Conservation (phyloP, 108 stramenopile genomes). For the Discostella pseudostelligera region DNA sequence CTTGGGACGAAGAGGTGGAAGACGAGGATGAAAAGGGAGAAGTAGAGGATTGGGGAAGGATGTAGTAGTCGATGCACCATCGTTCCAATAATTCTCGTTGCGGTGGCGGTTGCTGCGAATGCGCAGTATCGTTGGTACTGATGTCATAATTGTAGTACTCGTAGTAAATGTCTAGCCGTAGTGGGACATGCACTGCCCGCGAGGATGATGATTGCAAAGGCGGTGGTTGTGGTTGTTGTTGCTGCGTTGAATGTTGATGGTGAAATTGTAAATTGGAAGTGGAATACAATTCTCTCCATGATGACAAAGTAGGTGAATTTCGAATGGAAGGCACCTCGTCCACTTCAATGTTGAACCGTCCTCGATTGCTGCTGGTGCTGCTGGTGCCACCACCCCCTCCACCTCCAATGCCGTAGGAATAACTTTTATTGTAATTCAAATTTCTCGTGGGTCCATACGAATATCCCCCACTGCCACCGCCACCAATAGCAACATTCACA, state of each 20-base stretch:
- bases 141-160: constrained; percentile 49
- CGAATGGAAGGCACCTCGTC: constrained; percentile 49
- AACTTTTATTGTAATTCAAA: neutral
- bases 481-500: neutral
- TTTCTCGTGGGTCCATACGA: neutral
- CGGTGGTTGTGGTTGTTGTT: neutral
- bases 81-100: constrained; percentile 75
- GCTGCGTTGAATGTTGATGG: neutral
- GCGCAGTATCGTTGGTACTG: constrained; percentile 7
- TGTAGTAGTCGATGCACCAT: constrained; percentile 81
- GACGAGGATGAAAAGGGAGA: constrained; percentile 9
- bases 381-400: constrained; percentile 1
- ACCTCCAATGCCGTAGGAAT: neutral
- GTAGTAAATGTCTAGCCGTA: constrained; percentile 86
- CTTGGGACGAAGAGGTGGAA: constrained; percentile 12
- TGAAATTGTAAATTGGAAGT: neutral
- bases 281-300: constrained; percentile 15
- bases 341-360: constrained; percentile 74
- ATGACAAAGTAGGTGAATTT: neutral
- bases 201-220: constrained; percentile 39
- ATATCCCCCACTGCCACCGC: neutral
- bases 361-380: constrained; percentile 20
- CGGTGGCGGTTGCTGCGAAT: neutral
- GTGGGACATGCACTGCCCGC: constrained; percentile 67
- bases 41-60: constrained; percentile 13